These are phyloP conservation scores for Ciborinia camelliae DNA, from an alignment of 2,329 filamentous ascomycete genomes.

Conservation along the genomic window DNA sequence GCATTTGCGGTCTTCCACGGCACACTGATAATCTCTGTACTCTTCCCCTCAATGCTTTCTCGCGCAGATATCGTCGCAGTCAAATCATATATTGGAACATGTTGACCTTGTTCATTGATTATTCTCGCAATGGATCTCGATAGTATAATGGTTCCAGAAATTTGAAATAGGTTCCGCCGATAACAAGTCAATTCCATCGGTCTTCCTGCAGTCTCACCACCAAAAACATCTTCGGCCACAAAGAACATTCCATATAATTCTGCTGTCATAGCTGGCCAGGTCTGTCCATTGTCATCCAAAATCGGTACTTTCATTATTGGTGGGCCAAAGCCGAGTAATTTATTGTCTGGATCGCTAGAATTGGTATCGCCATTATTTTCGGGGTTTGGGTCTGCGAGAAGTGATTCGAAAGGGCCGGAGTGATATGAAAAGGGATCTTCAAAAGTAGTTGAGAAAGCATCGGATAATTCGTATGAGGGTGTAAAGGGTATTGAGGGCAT, in stretches of 20 bases:
- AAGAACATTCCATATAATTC: constrained; percentile 86
- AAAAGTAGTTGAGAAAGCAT: constrained; percentile 58
- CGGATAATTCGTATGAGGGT: constrained; percentile 58
- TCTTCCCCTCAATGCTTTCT: constrained; percentile 88
- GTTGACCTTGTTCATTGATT: constrained; percentile 73
- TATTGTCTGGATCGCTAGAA: constrained; percentile 55
- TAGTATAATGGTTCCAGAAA: constrained; percentile 79
- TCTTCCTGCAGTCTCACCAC: constrained; percentile 45
- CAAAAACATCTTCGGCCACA: constrained; percentile 76
- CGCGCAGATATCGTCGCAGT: constrained; percentile 79
- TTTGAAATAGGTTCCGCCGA: constrained; percentile 90
- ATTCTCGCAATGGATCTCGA: constrained; percentile 69
- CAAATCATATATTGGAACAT: constrained; percentile 72
- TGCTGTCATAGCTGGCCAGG: constrained; percentile 64
- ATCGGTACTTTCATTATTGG: constrained; percentile 58
- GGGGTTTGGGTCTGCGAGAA: constrained; percentile 35
- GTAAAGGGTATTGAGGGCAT: constrained; percentile 51
- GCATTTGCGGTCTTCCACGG: constrained; percentile 72
- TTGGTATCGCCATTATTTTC: constrained; percentile 23
- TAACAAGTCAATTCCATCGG: constrained; percentile 90
- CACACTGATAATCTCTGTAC: constrained; percentile 92
- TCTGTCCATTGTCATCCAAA: constrained; percentile 62
- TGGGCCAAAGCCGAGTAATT: constrained; percentile 71
- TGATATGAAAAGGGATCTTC: constrained; percentile 62
- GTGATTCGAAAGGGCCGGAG: constrained; percentile 43